Base-by-base conservation (phyloP, 1,139 yeast genomes). In the Yamadazyma triangularis region DNA sequence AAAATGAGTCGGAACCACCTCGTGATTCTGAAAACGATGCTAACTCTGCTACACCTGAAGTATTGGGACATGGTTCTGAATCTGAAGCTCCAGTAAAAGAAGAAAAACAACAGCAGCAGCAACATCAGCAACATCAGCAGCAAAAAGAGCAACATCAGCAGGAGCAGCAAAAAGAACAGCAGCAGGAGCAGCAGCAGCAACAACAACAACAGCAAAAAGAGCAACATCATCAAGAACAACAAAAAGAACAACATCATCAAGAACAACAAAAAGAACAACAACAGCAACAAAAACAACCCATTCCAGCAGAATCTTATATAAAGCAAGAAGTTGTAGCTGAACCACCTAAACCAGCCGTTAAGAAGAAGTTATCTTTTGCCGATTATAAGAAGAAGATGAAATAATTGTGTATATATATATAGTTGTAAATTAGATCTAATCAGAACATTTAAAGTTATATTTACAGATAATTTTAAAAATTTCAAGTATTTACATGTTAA, bases 311-410 rank as follows among this genome's bases (percentile, higher is more conserved):
- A 8, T 36, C 39, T 4, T 40, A 39, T 8, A 42, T 25, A 27
- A 29, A 31, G 21, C n/a, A 22, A 22, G 35, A 42, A 15, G 39
- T 39, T 8, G 23, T 21, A 10, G n/a, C 8, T 8, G 6, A 8
- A 8, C 25, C 20, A 18, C 20, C 20, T 18, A 34, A 39, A 25
- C 47, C 46, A 6, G 55, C 47, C 42, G 53, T 63, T 8, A 74
- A 70, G 41, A 85, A 85, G 62, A 83, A 84, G 54, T 60, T 85
- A 38, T 81, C 89, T 22, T 79, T 86, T 57, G 94, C 94, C 2
- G 95, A 85, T 50, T 85, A 85, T 54, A 79, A 79, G 53, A 80
- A 77, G 61, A 81, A 79, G 55, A 77, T 72, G 68, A 75, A 73
- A 45, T 62, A 43, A n/a, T n/a, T n/a, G n/a, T n/a, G n/a, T n/a